Evolutionary conservation across 73 alveolate genomes (phyloP), one percentile per base, ranked within the genome.

Genomic region (Paramecium sexaurelia): DNA sequence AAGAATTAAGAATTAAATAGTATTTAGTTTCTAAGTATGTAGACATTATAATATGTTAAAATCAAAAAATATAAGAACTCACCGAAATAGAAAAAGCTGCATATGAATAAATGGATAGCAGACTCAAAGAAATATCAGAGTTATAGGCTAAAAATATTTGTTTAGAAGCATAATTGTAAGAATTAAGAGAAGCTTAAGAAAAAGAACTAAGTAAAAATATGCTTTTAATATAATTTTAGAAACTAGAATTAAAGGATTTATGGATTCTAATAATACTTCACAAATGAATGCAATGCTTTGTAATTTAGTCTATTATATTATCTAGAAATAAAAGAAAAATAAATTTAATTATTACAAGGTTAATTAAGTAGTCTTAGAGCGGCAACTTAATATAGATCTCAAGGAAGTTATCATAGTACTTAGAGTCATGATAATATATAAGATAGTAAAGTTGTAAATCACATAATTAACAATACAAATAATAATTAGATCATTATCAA

Each of bases 351-450:
- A 13, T 32, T 61, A 11, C 9, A 61, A 61, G 83, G 83, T 26
- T 29, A 61, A 29, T 24, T 61, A 11, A 32, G 47, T 29, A 29
- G 47, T 29, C 51, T 61, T 3, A 61, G 83, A 61, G 83, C 83
- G 0, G 43, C 83, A 26, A 26, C 43, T 10, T 61, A 61, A 6
- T 61, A 61, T 61, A 61, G 83, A 61, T 61, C 83, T 11, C 26
- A 61, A 61, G 83, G 83, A 11, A 61, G 83, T 27, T 61, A 32
- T 61, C 83, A 61, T 61, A 61, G 83, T 61, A 8, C 39, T 22
- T 0, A 61, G 19, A 61, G 83, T 24, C 83, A 61, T 61, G 83
- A 61, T 24, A 61, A 61, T 17, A 19, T 17, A 2, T 29, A 32
- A 29, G 83, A 61, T 11, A 61, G 26, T 29, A 7, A 61, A 29